Evolutionary conservation across 345 rosid genomes (phyloP).

Genomic region (Rhizophora apiculata): DNA sequence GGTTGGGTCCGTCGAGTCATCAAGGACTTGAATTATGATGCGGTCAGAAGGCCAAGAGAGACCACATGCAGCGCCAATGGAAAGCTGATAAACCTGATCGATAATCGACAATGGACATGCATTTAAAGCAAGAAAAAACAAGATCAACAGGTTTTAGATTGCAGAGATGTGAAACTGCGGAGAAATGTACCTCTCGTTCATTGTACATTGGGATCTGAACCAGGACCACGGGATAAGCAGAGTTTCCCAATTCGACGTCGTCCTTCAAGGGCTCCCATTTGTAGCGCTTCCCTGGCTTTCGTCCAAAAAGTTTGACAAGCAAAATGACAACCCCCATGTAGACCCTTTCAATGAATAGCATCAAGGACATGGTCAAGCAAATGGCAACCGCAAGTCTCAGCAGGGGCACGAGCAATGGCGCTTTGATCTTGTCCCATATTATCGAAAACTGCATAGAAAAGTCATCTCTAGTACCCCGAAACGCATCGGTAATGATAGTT

Average conservation of each 20-base stretch:
- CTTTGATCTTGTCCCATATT: conserved; percentile 66
- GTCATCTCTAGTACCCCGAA: conserved; percentile 51
- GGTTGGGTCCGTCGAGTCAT: conserved; percentile 85
- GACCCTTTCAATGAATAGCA: conserved; percentile 83
- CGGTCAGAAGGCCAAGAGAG: conserved; percentile 99
- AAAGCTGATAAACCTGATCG: conserved; percentile 14
- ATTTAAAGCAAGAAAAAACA: not conserved
- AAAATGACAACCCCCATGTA: conserved; percentile 80
- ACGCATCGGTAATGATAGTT: conserved; percentile 39
- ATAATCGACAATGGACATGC: not conserved
- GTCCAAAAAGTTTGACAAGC: conserved; percentile 67
- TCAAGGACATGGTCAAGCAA: conserved; percentile 79
- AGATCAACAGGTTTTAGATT: not conserved
- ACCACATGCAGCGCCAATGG: conserved; percentile 87
- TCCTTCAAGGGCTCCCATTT: conserved; percentile 85
- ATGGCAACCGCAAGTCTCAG: conserved; percentile 52
- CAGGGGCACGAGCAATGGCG: conserved; percentile 78
- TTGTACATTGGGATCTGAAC: conserved; percentile 98
- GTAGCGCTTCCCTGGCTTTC: conserved; percentile 75
- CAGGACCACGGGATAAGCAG: conserved; percentile 79
- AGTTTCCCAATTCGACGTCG: conserved; percentile 79
- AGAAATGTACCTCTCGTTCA: conserved; percentile 71
- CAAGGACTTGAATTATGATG: conserved; percentile 81
- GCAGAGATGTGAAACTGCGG: too few relatives aligned
- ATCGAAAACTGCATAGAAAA: conserved; percentile 9